Evolutionary conservation across 2,329 filamentous ascomycete species (phyloP).

Genomic region (Conoideocrella luteorostrata): DNA sequence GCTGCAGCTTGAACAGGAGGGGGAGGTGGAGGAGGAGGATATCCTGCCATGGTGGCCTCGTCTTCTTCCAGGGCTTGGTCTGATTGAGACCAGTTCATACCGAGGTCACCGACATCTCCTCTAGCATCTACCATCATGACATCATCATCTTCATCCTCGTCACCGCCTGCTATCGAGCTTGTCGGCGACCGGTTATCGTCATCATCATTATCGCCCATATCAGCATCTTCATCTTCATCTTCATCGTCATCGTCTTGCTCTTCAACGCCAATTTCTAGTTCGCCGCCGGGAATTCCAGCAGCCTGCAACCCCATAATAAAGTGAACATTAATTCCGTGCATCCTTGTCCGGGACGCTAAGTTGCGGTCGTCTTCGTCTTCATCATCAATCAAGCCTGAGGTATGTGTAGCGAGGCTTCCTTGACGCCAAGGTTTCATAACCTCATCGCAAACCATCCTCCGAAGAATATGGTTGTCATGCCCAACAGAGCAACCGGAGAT

Average conservation of each 20-base stretch:
- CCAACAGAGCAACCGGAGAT: conserved; percentile 86
- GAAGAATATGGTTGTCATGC: conserved; percentile 69
- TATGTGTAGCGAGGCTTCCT: conserved; percentile 78
- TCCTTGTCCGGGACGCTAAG: conserved; percentile 27
- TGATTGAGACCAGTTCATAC: conserved; percentile 44
- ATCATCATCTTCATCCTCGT: conserved; percentile 47
- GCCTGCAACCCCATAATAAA: conserved; percentile 32
- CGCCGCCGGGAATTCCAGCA: conserved; percentile 21
- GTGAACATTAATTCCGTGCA: conserved; percentile 27
- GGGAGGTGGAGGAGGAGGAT: conserved; percentile 58
- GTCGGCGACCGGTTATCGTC: conserved; percentile 28
- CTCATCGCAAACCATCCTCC: conserved; percentile 82
- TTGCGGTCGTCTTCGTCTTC: conserved; percentile 43
- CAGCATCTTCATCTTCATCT: conserved; percentile 52
- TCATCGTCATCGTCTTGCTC: conserved; percentile 36
- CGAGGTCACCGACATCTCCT: conserved; percentile 37
- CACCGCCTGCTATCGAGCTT: conserved; percentile 30
- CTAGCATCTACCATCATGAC: conserved; percentile 52
- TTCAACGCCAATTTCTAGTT: conserved; percentile 23
- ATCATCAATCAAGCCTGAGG: conserved; percentile 36
- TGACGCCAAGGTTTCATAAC: conserved; percentile 80
- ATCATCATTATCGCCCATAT: conserved; percentile 35
- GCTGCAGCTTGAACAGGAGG: conserved; percentile 53
- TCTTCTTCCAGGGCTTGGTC: conserved; percentile 68
- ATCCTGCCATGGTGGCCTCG: conserved; percentile 72